Base-by-base conservation (phyloP, 208 protist species). In the Tritrichomonas foetus region DNA sequence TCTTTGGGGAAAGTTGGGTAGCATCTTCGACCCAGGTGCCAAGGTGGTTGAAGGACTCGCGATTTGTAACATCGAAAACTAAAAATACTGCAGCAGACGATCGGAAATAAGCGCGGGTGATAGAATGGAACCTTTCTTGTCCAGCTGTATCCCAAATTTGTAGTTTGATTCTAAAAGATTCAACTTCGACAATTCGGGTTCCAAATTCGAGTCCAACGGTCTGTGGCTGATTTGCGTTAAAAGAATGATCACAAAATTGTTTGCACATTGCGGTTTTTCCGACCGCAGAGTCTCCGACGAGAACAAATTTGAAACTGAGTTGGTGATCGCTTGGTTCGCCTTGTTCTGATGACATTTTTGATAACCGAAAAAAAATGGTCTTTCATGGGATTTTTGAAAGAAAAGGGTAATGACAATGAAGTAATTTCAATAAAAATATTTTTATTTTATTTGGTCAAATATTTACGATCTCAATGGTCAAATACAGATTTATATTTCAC, bases 71-170 rank as follows among this genome's bases (percentile, higher is more conserved):
- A 93, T 93, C 82, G 25, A 66, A 93, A 47, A 93, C 49, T 47
- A 93, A 49, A 25, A 93, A 93, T 8, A 57, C 47, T 33, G 50
- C 82, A 9, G 82, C 82, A 27, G 82, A 69, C 13, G 47, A 69
- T 39, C 82, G 44, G 25, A 69, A 93, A 66, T 93, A 93, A 49
- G 50, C 55, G 22, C 82, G 44, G 3, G 82, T 93, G 27, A 93
- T 66, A 20, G 82, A 93, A 50, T 49, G 50, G 82, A n/a, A n/a
- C n/a, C n/a, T n/a, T n/a, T n/a, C n/a, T n/a, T n/a, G n/a, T n/a
- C n/a, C n/a, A n/a, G n/a, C 82, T 69, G 82, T 93, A 66, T 93
- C 82, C 82, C 82, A 93, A 27, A 93, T 93, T 14, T 93, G 82
- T 16, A 93, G 55, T 47, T 93, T 61, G 36, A 93, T 66, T 66